Base-by-base conservation (phyloP, 1,284 basidiomycete species). In the Ceratobasidium sp. region DNA sequence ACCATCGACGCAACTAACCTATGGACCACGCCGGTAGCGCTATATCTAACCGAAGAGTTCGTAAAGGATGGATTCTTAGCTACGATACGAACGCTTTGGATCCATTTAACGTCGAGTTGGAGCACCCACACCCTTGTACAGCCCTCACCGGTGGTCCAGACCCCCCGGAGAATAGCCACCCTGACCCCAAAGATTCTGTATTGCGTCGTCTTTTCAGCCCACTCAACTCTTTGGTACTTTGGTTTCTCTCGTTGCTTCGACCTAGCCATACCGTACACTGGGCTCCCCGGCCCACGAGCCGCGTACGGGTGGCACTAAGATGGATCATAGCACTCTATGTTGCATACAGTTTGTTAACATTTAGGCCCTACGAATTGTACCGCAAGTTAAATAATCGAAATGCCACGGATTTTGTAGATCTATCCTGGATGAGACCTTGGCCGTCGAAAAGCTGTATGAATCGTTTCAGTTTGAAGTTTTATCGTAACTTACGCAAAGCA, bases 41-140 rank as follows among this genome's bases (percentile, higher is more conserved):
- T 13, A 47, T 64, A 6, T 38, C 60, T 20, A 50, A 64, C 32
- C 47, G 60, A 10, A 31, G 60, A 3, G 32, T 42, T n/a, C 60
- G 47, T 17, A 31, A 38, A 29, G 34, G 42, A 34, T 6, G 25
- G 15, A 3, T 22, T 31, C 5, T 8, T 8, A 40, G 17, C 38
- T 8, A 40, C 38, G 38, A 17, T 8, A 40, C 17, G 8, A 8
- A 8, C 38, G 8, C 38, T 40, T 8, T 40, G 17, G 38, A 8
- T 40, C 38, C 10, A 40, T 40, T 40, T 40, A 8, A 40, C 38
- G 38, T 40, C 10, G 8, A 17, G 38, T 40, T 8, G 38, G 8
- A 40, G n/a, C n/a, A n/a, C n/a, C n/a, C n/a, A n/a, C n/a, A n/a
- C n/a, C n/a, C n/a, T n/a, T n/a, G n/a, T n/a, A n/a, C n/a, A n/a